Evolutionary conservation across 345 rosid genomes (phyloP).

Genomic region (Euphorbia peplus): DNA sequence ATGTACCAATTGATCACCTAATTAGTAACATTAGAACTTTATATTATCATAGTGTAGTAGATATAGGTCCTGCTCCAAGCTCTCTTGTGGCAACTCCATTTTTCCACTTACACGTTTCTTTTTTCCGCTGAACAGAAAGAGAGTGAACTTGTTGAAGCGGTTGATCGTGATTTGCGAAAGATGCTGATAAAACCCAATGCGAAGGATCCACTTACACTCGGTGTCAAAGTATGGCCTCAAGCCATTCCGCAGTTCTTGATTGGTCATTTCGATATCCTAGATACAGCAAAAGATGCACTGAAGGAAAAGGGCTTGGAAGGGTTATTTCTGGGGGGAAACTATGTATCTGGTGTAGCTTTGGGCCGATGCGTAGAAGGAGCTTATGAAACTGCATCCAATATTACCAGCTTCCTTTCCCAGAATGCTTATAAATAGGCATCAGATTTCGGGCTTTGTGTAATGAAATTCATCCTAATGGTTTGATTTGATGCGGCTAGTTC

Average conservation of each 20-base stretch:
- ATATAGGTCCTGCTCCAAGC: neutral
- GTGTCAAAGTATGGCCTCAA: constrained; percentile 84
- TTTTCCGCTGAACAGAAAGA: constrained; percentile 41
- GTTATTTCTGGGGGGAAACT: constrained; percentile 74
- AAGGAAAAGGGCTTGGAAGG: constrained; percentile 55
- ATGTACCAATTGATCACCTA: no score
- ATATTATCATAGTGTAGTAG: neutral
- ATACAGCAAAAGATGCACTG: constrained; percentile 56
- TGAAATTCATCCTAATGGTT: neutral
- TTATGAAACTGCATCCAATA: constrained; percentile 69
- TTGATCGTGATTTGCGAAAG: constrained; percentile 84
- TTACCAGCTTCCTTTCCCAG: constrained; percentile 57
- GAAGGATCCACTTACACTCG: constrained; percentile 62
- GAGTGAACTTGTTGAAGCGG: constrained; percentile 74
- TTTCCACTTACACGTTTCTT: neutral
- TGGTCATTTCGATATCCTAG: constrained; percentile 75
- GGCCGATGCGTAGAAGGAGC: constrained; percentile 88
- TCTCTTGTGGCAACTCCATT: neutral
- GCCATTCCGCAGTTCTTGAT: constrained; percentile 93
- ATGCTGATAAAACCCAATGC: constrained; percentile 79
- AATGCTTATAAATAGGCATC: constrained; percentile 43
- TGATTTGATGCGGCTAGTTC: constrained; percentile 4
- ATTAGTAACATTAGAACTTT: constrained; percentile 1
- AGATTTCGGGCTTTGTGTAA: neutral
- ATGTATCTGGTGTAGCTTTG: constrained; percentile 83